phyloP scores from a whole-genome alignment of 2,329 filamentous ascomycete genomes.

The Curvularia lunata region DNA sequence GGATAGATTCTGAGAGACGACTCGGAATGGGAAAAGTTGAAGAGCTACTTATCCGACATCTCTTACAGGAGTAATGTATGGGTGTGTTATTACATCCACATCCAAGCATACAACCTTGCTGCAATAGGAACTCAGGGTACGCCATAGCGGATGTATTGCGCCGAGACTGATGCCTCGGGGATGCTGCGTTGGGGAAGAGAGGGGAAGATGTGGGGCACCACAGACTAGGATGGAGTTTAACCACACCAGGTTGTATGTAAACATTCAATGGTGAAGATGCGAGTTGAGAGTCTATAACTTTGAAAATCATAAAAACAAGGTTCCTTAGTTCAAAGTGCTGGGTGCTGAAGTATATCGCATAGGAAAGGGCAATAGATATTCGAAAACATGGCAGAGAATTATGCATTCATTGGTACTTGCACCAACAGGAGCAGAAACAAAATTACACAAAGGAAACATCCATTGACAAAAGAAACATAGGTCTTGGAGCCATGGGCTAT shows the following conservation, averaged over 20 bases:
- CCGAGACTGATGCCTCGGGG: slow-evolving; percentile 21
- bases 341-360: too few relatives aligned
- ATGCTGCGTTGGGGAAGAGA: slow-evolving; percentile 28
- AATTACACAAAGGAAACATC: background rate
- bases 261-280: background rate
- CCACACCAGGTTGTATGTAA: background rate
- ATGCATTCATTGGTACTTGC: slow-evolving; percentile 39
- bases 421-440: slow-evolving; percentile 3
- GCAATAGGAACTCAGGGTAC: background rate
- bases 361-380: too few relatives aligned
- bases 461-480: slow-evolving; percentile 12
- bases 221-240: slow-evolving; percentile 3
- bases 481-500: slow-evolving; percentile 46
- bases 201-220: slow-evolving; percentile 41
- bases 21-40: background rate
- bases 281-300: background rate
- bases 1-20: background rate
- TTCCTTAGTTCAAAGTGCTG: too few relatives aligned
- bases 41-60: background rate
- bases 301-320: too few relatives aligned
- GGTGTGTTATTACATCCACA: background rate
- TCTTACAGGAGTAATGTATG: too few relatives aligned
- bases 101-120: background rate
- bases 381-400: slow-evolving; percentile 36
- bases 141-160: background rate